These are phyloP conservation scores for Calcarisporium arbuscula DNA, from an alignment of 2,329 filamentous ascomycete species.

Conservation along the genomic window DNA sequence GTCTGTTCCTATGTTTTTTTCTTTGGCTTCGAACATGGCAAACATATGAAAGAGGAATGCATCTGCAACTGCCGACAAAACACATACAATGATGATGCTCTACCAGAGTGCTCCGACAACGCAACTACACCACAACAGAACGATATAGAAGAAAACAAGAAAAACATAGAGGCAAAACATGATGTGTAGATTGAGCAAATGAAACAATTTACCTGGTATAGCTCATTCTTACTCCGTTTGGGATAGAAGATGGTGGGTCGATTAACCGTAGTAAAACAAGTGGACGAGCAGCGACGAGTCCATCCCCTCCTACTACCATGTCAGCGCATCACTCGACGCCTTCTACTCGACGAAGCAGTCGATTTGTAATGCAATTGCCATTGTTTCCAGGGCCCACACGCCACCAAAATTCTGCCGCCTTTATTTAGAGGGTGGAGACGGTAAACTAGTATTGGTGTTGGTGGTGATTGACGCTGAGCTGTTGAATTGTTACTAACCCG, in stretches of 20 bases:
- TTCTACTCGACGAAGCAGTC: no score
- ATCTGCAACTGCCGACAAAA: no score
- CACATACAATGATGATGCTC: no score
- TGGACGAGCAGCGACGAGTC: constrained; percentile 90
- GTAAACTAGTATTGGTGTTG: constrained; percentile 53
- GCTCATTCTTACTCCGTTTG: constrained; percentile 81
- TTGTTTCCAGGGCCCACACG: constrained; percentile 84
- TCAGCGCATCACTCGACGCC: no score
- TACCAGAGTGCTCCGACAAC: no score
- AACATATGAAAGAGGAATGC: constrained; percentile 7
- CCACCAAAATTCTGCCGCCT: constrained; percentile 71
- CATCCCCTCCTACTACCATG: constrained; percentile 70
- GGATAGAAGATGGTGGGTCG: constrained; percentile 85
- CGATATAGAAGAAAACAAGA: constrained; percentile 12
- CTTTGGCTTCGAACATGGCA: not conserved
- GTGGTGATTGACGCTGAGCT: not conserved
- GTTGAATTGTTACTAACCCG: constrained; percentile 44
- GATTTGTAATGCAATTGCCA: no score
- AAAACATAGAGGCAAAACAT: constrained; percentile 3
- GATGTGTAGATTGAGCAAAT: not conserved
- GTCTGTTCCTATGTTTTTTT: constrained; percentile 3
- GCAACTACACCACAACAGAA: constrained; percentile 11
- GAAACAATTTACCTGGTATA: constrained; percentile 62
- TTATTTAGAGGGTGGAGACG: constrained; percentile 69
- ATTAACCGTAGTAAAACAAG: constrained; percentile 87